Conservation (phyloP, 495 filamentous ascomycete genomes). For the Amniculicola lignicola region DNA sequence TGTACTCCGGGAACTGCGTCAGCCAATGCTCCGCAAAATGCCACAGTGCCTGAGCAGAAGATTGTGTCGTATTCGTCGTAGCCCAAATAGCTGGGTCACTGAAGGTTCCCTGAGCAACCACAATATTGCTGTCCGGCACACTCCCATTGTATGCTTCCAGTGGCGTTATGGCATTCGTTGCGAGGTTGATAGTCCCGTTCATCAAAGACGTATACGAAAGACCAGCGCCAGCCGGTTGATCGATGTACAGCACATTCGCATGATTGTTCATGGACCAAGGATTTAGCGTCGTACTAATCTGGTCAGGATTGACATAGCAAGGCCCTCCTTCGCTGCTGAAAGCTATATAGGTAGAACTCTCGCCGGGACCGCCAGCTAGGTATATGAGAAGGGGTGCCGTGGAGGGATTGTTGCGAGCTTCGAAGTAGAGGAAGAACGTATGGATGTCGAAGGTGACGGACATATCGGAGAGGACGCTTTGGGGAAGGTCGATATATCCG, state of each 20-base stretch:
- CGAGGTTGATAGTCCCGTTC: slow-evolving; percentile 42
- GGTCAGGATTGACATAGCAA: slow-evolving; percentile 48
- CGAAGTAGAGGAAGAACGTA: slow-evolving; percentile 41
- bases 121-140: no score
- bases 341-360: slow-evolving; percentile 25
- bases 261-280: neutral
- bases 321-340: neutral
- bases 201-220: slow-evolving; percentile 43
- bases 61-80: neutral
- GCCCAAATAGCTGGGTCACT: no score
- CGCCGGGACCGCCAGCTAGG: slow-evolving; percentile 7
- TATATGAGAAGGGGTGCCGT: slow-evolving; percentile 45
- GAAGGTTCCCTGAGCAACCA: no score
- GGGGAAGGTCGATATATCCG: neutral
- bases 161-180: slow-evolving; percentile 12
- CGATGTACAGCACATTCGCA: slow-evolving; percentile 42
- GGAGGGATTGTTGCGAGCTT: slow-evolving; percentile 42
- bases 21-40: no score
- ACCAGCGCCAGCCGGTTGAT: neutral
- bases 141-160: no score
- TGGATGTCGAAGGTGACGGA: neutral
- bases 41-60: no score
- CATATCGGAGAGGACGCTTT: neutral
- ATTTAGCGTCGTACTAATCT: slow-evolving; percentile 27
- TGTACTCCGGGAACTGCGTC: no score